phyloP scores from a whole-genome alignment of 2,329 filamentous ascomycete genomes.

The Colletotrichum theobromicola region DNA sequence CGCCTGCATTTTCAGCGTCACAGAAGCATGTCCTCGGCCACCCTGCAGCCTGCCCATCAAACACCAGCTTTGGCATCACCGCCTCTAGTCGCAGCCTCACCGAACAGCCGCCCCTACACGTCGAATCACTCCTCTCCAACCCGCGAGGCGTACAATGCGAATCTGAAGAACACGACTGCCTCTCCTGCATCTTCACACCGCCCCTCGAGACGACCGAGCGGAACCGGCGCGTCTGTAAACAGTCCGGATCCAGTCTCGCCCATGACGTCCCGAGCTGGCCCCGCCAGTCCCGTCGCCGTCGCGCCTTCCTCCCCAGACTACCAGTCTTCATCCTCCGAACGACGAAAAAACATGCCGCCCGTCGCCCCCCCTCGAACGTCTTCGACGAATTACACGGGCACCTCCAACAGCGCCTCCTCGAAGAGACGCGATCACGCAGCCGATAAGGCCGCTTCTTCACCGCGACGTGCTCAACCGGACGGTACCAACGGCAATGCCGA shows the following conservation, averaged over 20 bases:
- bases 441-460: conserved; percentile 49
- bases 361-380: conserved; percentile 83
- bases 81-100: conserved; percentile 47
- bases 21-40: conserved; percentile 66
- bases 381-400: conserved; percentile 60
- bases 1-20: conserved; percentile 14
- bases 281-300: conserved; percentile 46
- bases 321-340: conserved; percentile 50
- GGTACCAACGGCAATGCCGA: conserved; percentile 38
- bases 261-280: conserved; percentile 53
- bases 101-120: conserved; percentile 57
- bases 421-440: conserved; percentile 49
- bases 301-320: conserved; percentile 46
- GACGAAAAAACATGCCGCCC: conserved; percentile 68
- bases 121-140: conserved; percentile 56
- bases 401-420: conserved; percentile 47
- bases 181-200: conserved; percentile 59
- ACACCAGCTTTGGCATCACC: conserved; percentile 52
- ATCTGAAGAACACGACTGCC: conserved; percentile 48
- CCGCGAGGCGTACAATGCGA: conserved; percentile 63
- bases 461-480: conserved; percentile 44
- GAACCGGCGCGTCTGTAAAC: conserved; percentile 44
- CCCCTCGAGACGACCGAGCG: conserved; percentile 58
- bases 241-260: conserved; percentile 42
- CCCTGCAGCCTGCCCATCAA: conserved; percentile 65